Evolutionary conservation across 805 yeast species (phyloP), one percentile per base, ranked within the genome.

Genomic region (Kuraishia hungarica): DNA sequence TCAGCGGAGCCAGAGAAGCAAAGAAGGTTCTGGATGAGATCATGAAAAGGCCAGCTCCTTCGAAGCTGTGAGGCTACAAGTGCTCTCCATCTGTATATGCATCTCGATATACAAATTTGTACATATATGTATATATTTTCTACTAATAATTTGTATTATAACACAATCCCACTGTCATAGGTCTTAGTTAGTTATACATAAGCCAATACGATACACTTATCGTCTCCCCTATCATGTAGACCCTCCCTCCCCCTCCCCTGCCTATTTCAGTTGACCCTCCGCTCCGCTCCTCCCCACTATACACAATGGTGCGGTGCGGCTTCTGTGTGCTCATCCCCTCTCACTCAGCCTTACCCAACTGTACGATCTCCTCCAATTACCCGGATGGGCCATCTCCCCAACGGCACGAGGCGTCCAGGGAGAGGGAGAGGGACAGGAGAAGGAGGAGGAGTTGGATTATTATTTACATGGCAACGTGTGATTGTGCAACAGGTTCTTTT

Each of bases 1-100:
- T 61, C 52, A 72, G 80, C 54, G 85, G 84, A 11, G 57, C 59
- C 28, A 69, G 83, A 57, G 84, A 79, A 55, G 82, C 81, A 11
- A 58, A 53, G 2, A 59, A 63, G 47, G 52, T 71, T 22, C 39
- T 57, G 6, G 48, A 55, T 20, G 26, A 53, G 43, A 13, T 53
- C n/a, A 50, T 28, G 20, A 28, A 29, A 19, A 35, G 17, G 51
- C 50, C 17, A 53, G 26, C 50, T 23, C 23, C 23, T 13, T 21
- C 50, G 13, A 47, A 47, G 19, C 51, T 49, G 26, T 49, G 39
- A 19, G 20, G 35, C 28, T n/a, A 48, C 19, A n/a, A n/a, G 5
- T 7, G 10, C 24, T 22, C 24, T 8, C 15, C 4, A 8, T 17
- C 21, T 20, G 24, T 46, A 10, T 3, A 26, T 26, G n/a, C n/a